Conservation (phyloP, 495 filamentous ascomycete genomes). For the Ascodesmis nigricans region DNA sequence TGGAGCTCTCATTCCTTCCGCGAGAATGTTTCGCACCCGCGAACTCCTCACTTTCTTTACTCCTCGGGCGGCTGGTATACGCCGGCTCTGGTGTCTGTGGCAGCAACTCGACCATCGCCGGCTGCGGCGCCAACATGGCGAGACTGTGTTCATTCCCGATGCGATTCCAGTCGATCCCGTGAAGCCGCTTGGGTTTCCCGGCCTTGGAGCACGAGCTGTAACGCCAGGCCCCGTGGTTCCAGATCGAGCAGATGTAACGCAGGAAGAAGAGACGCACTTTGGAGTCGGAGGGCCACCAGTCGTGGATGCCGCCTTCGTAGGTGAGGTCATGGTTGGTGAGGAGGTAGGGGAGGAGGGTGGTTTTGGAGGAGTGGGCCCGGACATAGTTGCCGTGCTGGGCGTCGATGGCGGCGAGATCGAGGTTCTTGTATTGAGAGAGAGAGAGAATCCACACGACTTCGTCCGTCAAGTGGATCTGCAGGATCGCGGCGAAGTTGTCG, state of each 20-base stretch:
- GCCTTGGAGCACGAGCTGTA: slow-evolving; percentile 12
- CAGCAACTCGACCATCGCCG: slow-evolving; percentile 5
- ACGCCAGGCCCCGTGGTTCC: slow-evolving; percentile 13
- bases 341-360: slow-evolving; percentile 14
- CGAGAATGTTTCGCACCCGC: too few species aligned
- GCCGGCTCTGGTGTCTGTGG: slow-evolving; percentile 6
- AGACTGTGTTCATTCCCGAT: not conserved
- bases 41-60: too few species aligned
- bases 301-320: slow-evolving; percentile 17
- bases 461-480: slow-evolving; percentile 17
- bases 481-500: slow-evolving; percentile 13
- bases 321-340: slow-evolving; percentile 17
- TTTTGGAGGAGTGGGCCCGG: slow-evolving; percentile 4
- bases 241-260: slow-evolving; percentile 15
- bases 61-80: too few species aligned
- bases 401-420: slow-evolving; percentile 14
- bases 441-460: slow-evolving; percentile 19
- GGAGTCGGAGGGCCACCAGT: slow-evolving; percentile 12
- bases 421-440: slow-evolving; percentile 7
- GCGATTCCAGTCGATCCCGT: slow-evolving; percentile 6
- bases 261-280: slow-evolving; percentile 11
- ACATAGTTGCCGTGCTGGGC: slow-evolving; percentile 11
- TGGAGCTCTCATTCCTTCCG: too few species aligned
- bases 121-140: too few species aligned
- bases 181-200: slow-evolving; percentile 10